Conservation (phyloP, 495 filamentous ascomycete genomes). For the Podospora australis region DNA sequence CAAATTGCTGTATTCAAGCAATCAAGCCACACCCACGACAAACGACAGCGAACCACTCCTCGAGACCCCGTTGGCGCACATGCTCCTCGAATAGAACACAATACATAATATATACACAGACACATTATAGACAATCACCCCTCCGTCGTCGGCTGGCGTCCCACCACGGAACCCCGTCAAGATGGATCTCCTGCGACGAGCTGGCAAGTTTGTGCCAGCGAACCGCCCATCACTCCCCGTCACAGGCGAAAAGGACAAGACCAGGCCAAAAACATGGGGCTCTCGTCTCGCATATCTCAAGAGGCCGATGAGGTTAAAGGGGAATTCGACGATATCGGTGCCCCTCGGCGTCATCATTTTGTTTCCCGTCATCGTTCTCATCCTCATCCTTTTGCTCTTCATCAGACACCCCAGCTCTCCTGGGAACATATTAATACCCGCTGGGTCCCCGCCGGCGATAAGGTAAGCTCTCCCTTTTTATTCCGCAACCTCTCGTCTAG, state of each 20-base stretch:
- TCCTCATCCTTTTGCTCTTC: conserved; percentile 86
- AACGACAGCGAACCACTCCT: no score
- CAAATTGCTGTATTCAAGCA: not conserved
- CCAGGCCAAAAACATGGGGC: conserved; percentile 24
- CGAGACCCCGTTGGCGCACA: no score
- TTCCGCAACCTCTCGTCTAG: not conserved
- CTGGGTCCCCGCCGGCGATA: conserved; percentile 84
- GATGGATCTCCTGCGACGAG: conserved; percentile 53
- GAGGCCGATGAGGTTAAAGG: conserved; percentile 83
- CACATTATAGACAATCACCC: no score
- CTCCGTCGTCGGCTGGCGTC: conserved; percentile 7
- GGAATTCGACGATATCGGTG: conserved; percentile 90
- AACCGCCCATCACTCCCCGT: conserved; percentile 36
- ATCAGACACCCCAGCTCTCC: conserved; percentile 80
- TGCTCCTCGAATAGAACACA: no score
- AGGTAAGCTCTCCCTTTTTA: conserved; percentile 51
- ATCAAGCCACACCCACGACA: not conserved
- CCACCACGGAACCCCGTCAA: conserved; percentile 23
- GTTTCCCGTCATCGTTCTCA: conserved; percentile 86
- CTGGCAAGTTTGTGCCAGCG: conserved; percentile 42
- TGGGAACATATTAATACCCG: conserved; percentile 78
- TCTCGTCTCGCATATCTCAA: conserved; percentile 74
- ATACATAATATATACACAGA: no score
- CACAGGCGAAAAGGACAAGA: conserved; percentile 40
- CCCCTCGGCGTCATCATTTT: conserved; percentile 87